Evolutionary conservation across 2,329 filamentous ascomycete genomes (phyloP).

Genomic region (Curvularia sp.): DNA sequence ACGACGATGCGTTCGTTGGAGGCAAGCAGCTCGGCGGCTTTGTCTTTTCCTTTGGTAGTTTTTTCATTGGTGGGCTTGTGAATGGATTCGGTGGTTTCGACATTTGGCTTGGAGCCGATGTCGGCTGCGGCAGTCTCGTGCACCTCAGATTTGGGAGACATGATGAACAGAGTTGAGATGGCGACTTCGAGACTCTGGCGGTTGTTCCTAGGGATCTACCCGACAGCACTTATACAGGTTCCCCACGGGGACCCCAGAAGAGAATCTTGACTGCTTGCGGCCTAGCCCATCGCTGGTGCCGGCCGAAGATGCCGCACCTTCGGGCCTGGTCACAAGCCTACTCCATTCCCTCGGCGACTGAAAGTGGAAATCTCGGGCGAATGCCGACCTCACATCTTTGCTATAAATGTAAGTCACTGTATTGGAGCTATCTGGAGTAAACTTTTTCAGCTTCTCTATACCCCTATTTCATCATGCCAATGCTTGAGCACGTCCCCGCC

Average conservation of each 20-base stretch:
- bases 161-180: conserved; percentile 10
- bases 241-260: conserved; percentile 41
- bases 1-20: conserved; percentile 57
- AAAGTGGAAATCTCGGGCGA: conserved; percentile 7
- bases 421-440: neutral
- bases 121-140: conserved; percentile 12
- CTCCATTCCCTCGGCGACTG: neutral
- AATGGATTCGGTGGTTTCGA: conserved; percentile 38
- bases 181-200: neutral
- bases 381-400: neutral
- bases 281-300: neutral
- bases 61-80: conserved; percentile 26
- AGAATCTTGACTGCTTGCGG: conserved; percentile 16
- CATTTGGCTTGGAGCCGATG: conserved; percentile 29
- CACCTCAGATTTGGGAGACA: conserved; percentile 25
- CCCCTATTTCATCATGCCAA: conserved; percentile 52
- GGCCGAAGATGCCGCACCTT: conserved; percentile 24
- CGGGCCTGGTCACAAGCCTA: neutral
- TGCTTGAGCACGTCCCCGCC: conserved; percentile 56
- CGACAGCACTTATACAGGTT: conserved; percentile 19
- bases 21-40: conserved; percentile 59
- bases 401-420: conserved; percentile 12
- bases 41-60: conserved; percentile 48
- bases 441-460: neutral
- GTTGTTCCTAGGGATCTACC: conserved; percentile 15